These are phyloP conservation scores for Rhizophlyctis rosea DNA, from an alignment of 192 early-diverging fungal genomes.

Conservation along the genomic window DNA sequence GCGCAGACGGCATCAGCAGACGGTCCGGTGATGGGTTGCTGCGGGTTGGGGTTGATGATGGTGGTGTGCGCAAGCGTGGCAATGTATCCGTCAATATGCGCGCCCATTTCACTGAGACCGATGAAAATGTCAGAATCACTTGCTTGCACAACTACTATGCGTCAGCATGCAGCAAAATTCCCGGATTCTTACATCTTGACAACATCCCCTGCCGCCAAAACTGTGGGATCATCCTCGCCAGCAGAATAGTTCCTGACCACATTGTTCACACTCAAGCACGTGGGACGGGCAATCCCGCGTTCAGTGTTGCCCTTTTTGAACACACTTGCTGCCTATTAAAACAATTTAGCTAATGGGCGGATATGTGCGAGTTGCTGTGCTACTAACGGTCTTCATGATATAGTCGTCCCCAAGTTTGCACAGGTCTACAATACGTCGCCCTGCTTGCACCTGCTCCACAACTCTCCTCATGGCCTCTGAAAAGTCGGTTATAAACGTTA, in stretches of 20 bases:
- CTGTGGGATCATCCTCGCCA: constrained; percentile 52
- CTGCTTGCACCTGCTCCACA: constrained; percentile 10
- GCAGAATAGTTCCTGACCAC: constrained; percentile 83
- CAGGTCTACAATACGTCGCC: constrained; percentile 26
- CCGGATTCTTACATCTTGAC: constrained; percentile 72
- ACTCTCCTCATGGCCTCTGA: constrained; percentile 37
- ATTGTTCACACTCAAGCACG: constrained; percentile 80
- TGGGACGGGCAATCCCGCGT: constrained; percentile 75
- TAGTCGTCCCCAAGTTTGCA: constrained; percentile 37
- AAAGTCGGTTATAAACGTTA: neutral
- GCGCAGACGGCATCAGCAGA: constrained; percentile 85
- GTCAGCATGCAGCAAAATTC: neutral
- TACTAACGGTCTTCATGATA: constrained; percentile 23
- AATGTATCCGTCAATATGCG: constrained; percentile 86
- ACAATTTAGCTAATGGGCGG: neutral
- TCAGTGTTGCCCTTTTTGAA: constrained; percentile 37
- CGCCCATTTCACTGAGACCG: constrained; percentile 67
- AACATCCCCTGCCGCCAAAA: constrained; percentile 78
- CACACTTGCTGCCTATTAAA: constrained; percentile 28
- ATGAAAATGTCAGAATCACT: neutral
- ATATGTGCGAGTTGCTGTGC: neutral
- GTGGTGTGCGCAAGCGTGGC: constrained; percentile 78
- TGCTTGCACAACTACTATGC: neutral
- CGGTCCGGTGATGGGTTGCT: constrained; percentile 68
- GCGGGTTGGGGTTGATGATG: constrained; percentile 54